phyloP scores from a whole-genome alignment of 2,329 filamentous ascomycete genomes.

The Epichloe bromicola region DNA sequence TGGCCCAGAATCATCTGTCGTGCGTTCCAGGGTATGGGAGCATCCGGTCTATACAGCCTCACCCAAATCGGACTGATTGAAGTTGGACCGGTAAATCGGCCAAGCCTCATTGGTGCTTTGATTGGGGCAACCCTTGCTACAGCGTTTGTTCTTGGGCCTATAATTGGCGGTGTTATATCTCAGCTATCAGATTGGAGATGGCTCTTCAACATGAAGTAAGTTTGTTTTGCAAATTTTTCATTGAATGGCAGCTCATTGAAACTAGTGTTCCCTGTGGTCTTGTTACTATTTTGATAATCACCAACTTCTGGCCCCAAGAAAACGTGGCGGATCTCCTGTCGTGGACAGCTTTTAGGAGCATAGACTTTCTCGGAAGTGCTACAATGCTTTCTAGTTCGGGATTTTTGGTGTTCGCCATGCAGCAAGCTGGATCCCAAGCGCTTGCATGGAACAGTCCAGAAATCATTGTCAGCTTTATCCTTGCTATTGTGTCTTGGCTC shows the following conservation, averaged over 20 bases:
- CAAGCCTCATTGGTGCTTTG: constrained; percentile 40
- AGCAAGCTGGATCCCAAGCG: constrained; percentile 40
- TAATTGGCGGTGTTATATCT: constrained; percentile 44
- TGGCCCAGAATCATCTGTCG: constrained; percentile 40
- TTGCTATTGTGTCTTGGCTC: constrained; percentile 34
- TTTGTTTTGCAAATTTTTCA: not conserved
- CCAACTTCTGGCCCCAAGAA: constrained; percentile 32
- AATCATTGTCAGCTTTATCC: constrained; percentile 35
- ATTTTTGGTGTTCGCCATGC: constrained; percentile 41
- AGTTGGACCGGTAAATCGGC: constrained; percentile 38
- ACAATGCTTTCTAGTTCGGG: constrained; percentile 39
- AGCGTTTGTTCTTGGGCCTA: constrained; percentile 44
- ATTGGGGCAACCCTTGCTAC: constrained; percentile 43
- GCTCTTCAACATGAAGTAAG: constrained; percentile 50
- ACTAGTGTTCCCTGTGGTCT: constrained; percentile 36
- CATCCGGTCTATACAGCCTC: constrained; percentile 47
- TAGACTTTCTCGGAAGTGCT: constrained; percentile 39
- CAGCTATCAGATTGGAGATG: constrained; percentile 42
- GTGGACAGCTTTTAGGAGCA: constrained; percentile 29
- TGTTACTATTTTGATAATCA: constrained; percentile 31
- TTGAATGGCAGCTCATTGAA: constrained; percentile 5
- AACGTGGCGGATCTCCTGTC: constrained; percentile 23
- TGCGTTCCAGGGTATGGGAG: constrained; percentile 47
- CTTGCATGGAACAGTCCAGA: constrained; percentile 37
- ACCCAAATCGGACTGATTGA: constrained; percentile 45